A percentile compares a stretch with the other conserved stretches of the same genome.
Conservation (phyloP, 1,139 yeast genomes). For the Suhomyces maxii region DNA sequence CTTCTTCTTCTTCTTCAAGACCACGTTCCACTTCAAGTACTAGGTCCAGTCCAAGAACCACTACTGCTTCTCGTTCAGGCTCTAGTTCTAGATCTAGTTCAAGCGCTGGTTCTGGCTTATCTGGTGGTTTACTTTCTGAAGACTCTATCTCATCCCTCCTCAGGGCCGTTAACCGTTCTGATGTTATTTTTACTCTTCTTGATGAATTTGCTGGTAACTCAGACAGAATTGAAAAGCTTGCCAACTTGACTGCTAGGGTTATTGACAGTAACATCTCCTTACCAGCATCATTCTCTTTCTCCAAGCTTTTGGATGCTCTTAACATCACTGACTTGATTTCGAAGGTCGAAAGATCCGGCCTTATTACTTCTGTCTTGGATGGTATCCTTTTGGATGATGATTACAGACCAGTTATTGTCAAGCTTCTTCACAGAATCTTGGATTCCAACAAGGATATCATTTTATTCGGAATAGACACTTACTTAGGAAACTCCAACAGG, state of each 20-base stretch:
- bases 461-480: slow-evolving; percentile 24
- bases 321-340: slow-evolving; percentile 28
- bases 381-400: slow-evolving; percentile 38
- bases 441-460: slow-evolving; percentile 31
- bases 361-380: slow-evolving; percentile 33
- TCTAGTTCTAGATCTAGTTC: slow-evolving; percentile 9
- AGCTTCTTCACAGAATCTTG: slow-evolving; percentile 34
- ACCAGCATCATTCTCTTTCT: slow-evolving; percentile 5
- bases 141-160: slow-evolving; percentile 18
- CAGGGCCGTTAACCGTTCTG: slow-evolving; percentile 34
- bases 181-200: slow-evolving; percentile 36
- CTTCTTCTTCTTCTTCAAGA: background rate
- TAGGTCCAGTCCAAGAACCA: slow-evolving; percentile 7
- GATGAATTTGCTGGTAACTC: slow-evolving; percentile 39
- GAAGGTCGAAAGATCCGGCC: slow-evolving; percentile 35
- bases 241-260: slow-evolving; percentile 31
- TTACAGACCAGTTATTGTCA: slow-evolving; percentile 39
- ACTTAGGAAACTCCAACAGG: slow-evolving; percentile 20
- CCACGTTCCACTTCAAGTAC: slow-evolving; percentile 8
- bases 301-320: slow-evolving; percentile 16
- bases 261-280: slow-evolving; percentile 7
- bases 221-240: slow-evolving; percentile 26
- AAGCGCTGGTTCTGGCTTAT: slow-evolving; percentile 9
- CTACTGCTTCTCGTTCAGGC: slow-evolving; percentile 8
- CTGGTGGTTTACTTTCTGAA: slow-evolving; percentile 2